A percentile compares a stretch with the other conserved stretches of the same genome.
These are phyloP conservation scores for Orbilia javanica DNA, from an alignment of 2,329 filamentous ascomycete genomes.

Conservation along the genomic window DNA sequence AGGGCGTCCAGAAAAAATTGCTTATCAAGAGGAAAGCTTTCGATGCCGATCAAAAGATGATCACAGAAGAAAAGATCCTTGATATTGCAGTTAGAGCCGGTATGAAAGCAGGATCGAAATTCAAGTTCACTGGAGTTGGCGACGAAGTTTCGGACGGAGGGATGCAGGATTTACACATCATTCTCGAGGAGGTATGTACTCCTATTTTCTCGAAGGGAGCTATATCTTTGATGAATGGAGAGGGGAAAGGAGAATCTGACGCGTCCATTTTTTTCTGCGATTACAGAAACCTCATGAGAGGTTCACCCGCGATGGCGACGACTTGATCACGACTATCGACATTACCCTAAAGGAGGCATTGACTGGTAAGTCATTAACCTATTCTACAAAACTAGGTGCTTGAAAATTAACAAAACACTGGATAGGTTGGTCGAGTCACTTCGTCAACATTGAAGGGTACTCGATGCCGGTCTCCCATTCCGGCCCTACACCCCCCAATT, in stretches of 20 bases:
- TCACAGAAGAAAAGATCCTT: conserved; percentile 86
- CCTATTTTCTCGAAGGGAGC: neutral
- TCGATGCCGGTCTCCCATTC: conserved; percentile 82
- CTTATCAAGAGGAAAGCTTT: conserved; percentile 98
- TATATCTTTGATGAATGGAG: neutral
- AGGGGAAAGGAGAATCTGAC: conserved; percentile 1
- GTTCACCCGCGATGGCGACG: conserved; percentile 88
- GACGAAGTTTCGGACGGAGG: conserved; percentile 92
- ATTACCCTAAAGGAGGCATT: conserved; percentile 92
- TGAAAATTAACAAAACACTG: neutral
- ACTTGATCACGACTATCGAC: conserved; percentile 82
- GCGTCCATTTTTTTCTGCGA: neutral
- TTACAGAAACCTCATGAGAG: conserved; percentile 84
- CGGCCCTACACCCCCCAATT: conserved; percentile 87
- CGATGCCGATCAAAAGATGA: conserved; percentile 84
- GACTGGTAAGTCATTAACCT: conserved; percentile 69
- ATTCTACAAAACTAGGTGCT: neutral
- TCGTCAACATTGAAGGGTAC: conserved; percentile 92
- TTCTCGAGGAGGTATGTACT: conserved; percentile 85
- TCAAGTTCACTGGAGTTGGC: conserved; percentile 97
- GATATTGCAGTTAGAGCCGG: conserved; percentile 97
- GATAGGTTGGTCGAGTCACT: conserved; percentile 82
- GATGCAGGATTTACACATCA: conserved; percentile 93
- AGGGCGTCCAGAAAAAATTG: conserved; percentile 92
- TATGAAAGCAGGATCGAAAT: conserved; percentile 96